A percentile compares a stretch with the other conserved stretches of the same genome.
Conservation (phyloP, 2,329 filamentous ascomycete species). For the Talaromyces sp. region DNA sequence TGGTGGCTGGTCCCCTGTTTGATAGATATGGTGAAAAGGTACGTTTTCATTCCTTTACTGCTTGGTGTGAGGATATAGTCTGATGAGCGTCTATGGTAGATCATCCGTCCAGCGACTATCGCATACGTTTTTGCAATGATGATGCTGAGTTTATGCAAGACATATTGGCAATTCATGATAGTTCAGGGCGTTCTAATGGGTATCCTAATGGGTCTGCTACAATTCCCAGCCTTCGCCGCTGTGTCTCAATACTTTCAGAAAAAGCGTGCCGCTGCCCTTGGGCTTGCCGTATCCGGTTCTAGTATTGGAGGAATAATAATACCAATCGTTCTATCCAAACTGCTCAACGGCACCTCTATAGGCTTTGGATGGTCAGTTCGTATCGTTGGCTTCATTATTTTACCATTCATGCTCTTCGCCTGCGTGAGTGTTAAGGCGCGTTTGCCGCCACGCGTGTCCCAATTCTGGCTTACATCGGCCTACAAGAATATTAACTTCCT, state of each 20-base stretch:
- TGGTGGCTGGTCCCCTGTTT: slow-evolving; percentile 45
- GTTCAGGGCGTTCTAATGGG: slow-evolving; percentile 35
- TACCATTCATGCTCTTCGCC: slow-evolving; percentile 44
- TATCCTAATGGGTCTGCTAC: slow-evolving; percentile 39
- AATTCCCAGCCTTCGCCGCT: slow-evolving; percentile 45
- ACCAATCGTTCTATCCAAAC: slow-evolving; percentile 46
- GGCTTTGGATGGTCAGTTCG: slow-evolving; percentile 52
- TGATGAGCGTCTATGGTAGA: slow-evolving; percentile 40
- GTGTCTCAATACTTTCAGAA: slow-evolving; percentile 49
- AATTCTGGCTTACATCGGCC: slow-evolving; percentile 22
- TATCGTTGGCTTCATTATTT: slow-evolving; percentile 49
- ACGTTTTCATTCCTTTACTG: slow-evolving; percentile 14
- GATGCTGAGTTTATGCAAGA: slow-evolving; percentile 38
- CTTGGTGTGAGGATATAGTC: neutral
- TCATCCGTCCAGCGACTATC: slow-evolving; percentile 17
- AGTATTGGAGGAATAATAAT: slow-evolving; percentile 53
- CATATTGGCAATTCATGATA: slow-evolving; percentile 55
- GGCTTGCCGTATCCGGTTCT: slow-evolving; percentile 45
- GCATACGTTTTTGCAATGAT: slow-evolving; percentile 20
- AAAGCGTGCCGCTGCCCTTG: slow-evolving; percentile 46
- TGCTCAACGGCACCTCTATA: slow-evolving; percentile 45
- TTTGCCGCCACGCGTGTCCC: slow-evolving; percentile 24
- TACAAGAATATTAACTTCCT: slow-evolving; percentile 24
- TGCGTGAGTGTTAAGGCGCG: slow-evolving; percentile 26
- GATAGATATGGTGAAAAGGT: slow-evolving; percentile 46